Base-by-base conservation (phyloP, 1,284 basidiomycete genomes). In the Malassezia sympodialis region DNA sequence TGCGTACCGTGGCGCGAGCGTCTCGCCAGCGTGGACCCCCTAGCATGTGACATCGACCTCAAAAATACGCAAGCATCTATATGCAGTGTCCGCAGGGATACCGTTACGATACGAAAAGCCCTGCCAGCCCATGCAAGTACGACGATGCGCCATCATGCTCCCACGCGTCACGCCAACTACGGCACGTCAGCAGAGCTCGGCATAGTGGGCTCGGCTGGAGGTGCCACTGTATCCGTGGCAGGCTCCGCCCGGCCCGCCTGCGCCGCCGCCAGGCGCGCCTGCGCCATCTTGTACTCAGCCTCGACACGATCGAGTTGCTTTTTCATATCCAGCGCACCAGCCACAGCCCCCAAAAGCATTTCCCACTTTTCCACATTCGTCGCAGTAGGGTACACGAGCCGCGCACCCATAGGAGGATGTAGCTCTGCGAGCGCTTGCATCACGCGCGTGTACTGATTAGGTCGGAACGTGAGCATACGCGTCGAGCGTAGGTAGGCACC, bases 331-430 rank as follows among this genome's bases (percentile, higher is more conserved):
- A 74, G 54, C 7, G 65, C 56, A 24, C 65, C 65, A 27, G 70
- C 69, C 8, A 73, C 67, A 4, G 73, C 73, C 10, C 72, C 73
- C 8, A 74, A 45, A 10, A 75, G 60, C 14, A 68, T 69, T 48
- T 75, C 73, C 72, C 72, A 75, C 50, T 68, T 71, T 40, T 73
- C 72, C 12, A 67, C 60, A 28, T 75, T 75, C 31, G 53, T 55
- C 24, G 58, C 56, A 2, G 72, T 75, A 2, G 73, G 70, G 58
- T 69, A 75, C 32, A 70, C 63, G 8, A 74, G 56, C 5, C 68
- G 51, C 1, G 66, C 56, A 1, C 63, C 65, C 21, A 73, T 57
- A 23, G 67, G 60, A 8, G 70, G 69, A 19, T 62, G 47, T 7
- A 63, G 53, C 46, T 71, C 69, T 4, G 63, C 58, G 3, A 74